Conservation (phyloP, 768 basidiomycete genomes). For the Tephrocybe sp. region DNA sequence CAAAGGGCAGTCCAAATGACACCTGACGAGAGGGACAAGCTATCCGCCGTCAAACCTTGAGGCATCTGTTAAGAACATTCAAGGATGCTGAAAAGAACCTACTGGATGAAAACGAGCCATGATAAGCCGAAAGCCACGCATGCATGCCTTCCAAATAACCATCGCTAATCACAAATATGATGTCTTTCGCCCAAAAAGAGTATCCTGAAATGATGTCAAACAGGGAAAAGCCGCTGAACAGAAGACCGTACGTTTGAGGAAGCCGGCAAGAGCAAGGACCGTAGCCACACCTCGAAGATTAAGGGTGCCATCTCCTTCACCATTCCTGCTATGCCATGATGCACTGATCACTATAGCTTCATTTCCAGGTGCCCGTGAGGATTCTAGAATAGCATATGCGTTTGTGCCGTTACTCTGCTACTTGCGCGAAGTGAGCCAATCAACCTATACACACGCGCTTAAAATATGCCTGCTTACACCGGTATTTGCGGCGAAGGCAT, state of each 20-base stretch:
- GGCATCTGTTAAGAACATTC: background rate
- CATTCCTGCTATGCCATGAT: slow-evolving; percentile 76
- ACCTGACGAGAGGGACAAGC: slow-evolving; percentile 67
- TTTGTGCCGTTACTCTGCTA: slow-evolving; percentile 69
- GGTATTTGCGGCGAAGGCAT: slow-evolving; percentile 50
- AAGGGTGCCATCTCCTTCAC: slow-evolving; percentile 52
- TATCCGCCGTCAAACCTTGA: slow-evolving; percentile 64
- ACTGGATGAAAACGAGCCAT: slow-evolving; percentile 69
- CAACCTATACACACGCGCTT: background rate
- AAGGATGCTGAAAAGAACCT: slow-evolving; percentile 5
- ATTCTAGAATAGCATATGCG: slow-evolving; percentile 75
- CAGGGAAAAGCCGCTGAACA: background rate
- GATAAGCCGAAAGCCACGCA: slow-evolving; percentile 86
- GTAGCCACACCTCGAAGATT: slow-evolving; percentile 87
- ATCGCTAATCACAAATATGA: slow-evolving; percentile 87
- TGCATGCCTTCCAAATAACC: slow-evolving; percentile 89
- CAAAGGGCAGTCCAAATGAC: slow-evolving; percentile 95
- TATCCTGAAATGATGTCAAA: slow-evolving; percentile 47
- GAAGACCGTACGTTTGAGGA: slow-evolving; percentile 65
- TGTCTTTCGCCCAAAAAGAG: slow-evolving; percentile 93
- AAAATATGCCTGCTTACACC: slow-evolving; percentile 46
- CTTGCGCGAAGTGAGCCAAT: slow-evolving; percentile 2
- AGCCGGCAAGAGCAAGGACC: slow-evolving; percentile 81
- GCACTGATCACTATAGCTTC: slow-evolving; percentile 93
- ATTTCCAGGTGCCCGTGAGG: slow-evolving; percentile 88